A percentile compares a stretch with the other conserved stretches of the same genome.
Evolutionary conservation across 352 stramenopile species (phyloP).

Genomic region (Globisporangium takayamanum): DNA sequence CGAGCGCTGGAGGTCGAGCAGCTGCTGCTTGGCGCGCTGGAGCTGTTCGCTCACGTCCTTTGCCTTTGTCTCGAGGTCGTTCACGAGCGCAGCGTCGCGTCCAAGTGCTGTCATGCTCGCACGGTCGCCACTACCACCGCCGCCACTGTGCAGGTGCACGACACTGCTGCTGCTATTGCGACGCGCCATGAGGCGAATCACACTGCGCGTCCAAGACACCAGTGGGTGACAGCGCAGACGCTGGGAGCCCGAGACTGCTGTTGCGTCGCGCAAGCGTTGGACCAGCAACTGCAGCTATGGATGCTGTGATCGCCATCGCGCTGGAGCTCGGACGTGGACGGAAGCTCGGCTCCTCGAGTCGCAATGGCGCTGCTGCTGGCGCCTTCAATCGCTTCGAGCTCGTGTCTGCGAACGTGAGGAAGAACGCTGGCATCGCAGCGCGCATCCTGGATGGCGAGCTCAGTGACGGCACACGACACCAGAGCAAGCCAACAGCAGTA

Average conservation of each 20-base stretch:
- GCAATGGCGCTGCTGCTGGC: not conserved
- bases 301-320: conserved; percentile 3
- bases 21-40: conserved; percentile 5
- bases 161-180: conserved; percentile 10
- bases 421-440: conserved; percentile 28
- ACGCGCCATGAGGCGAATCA: not conserved
- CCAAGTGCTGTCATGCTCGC: too few relatives aligned
- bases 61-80: conserved; percentile 25
- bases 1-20: conserved; percentile 8
- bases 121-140: too few relatives aligned
- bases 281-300: conserved; percentile 1
- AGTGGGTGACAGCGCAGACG: not conserved
- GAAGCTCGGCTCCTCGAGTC: not conserved
- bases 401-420: conserved; percentile 42
- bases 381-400: conserved; percentile 9
- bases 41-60: conserved; percentile 17
- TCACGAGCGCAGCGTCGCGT: conserved; percentile 9
- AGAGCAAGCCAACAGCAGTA: not conserved
- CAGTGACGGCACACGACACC: not conserved
- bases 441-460: conserved; percentile 28
- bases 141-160: conserved; percentile 8
- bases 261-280: conserved; percentile 8
- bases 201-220: not conserved
- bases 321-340: conserved; percentile 6
- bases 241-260: conserved; percentile 6